Conservation (phyloP, 495 filamentous ascomycete species). For the Annulohypoxylon moriforme region DNA sequence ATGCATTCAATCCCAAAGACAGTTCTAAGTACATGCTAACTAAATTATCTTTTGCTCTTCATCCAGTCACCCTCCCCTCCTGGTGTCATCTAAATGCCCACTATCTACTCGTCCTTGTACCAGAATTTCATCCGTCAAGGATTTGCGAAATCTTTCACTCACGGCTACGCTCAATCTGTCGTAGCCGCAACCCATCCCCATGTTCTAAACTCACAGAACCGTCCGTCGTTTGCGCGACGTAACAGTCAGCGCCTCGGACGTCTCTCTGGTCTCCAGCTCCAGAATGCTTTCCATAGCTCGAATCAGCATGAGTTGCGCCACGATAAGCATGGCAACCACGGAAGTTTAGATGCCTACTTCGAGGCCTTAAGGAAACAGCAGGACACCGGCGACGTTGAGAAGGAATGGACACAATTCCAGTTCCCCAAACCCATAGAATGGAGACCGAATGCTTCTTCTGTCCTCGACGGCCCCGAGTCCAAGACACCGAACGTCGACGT, state of each 20-base stretch:
- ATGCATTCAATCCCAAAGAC: neutral
- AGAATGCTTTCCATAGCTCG: constrained; percentile 77
- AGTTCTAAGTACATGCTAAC: constrained; percentile 17
- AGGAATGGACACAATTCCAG: constrained; percentile 92
- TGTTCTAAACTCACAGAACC: constrained; percentile 78
- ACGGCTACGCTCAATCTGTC: constrained; percentile 97
- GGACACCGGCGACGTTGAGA: constrained; percentile 70
- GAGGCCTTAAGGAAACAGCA: constrained; percentile 86
- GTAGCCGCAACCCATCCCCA: constrained; percentile 90
- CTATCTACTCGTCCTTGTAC: constrained; percentile 67
- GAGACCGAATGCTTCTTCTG: constrained; percentile 69
- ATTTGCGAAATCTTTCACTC: constrained; percentile 93
- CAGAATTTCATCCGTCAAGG: constrained; percentile 96
- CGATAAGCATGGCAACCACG: constrained; percentile 56
- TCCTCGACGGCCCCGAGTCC: constrained; percentile 63
- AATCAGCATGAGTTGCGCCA: constrained; percentile 54
- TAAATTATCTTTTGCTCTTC: neutral
- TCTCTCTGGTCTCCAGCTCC: constrained; percentile 70
- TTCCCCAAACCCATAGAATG: constrained; percentile 87
- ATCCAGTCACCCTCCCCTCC: constrained; percentile 53
- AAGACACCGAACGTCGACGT: constrained; percentile 54
- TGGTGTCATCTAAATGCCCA: constrained; percentile 70
- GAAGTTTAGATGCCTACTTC: constrained; percentile 84
- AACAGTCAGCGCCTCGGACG: constrained; percentile 66
- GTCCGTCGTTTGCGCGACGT: constrained; percentile 65